phyloP scores from a whole-genome alignment of 2,329 filamentous ascomycete genomes.

The Colletotrichum tropicale region DNA sequence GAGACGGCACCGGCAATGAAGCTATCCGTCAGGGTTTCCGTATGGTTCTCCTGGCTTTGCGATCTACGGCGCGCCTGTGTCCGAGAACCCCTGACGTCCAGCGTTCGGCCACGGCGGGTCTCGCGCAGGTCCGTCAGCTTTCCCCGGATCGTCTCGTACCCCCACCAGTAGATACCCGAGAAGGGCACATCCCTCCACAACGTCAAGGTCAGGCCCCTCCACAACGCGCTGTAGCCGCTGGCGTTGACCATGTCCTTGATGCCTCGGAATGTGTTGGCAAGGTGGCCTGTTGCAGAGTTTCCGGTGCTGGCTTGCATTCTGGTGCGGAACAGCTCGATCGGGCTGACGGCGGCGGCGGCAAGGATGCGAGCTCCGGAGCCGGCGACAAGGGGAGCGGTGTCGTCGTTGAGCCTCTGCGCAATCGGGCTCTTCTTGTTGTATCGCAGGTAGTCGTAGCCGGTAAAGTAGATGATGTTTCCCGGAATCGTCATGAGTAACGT shows the following conservation, averaged over 20 bases:
- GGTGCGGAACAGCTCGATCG: slow-evolving; percentile 93
- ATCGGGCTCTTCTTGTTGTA: slow-evolving; percentile 77
- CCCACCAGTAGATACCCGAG: slow-evolving; percentile 97
- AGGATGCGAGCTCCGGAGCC: slow-evolving; percentile 79
- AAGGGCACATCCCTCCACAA: slow-evolving; percentile 98
- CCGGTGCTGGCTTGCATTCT: slow-evolving; percentile 81
- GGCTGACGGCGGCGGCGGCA: slow-evolving; percentile 83
- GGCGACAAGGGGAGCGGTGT: slow-evolving; percentile 79
- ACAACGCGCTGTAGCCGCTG: slow-evolving; percentile 82
- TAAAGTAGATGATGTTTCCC: slow-evolving; percentile 97
- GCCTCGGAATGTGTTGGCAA: slow-evolving; percentile 78
- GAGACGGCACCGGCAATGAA: slow-evolving; percentile 86
- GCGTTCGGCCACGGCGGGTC: slow-evolving; percentile 45
- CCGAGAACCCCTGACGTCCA: slow-evolving; percentile 41
- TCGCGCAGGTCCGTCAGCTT: slow-evolving; percentile 72
- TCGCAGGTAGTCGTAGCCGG: slow-evolving; percentile 94
- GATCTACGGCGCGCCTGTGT: slow-evolving; percentile 55
- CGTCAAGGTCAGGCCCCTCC: slow-evolving; percentile 88
- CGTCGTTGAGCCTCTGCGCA: slow-evolving; percentile 64
- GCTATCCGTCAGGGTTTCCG: slow-evolving; percentile 82
- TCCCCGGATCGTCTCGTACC: slow-evolving; percentile 85
- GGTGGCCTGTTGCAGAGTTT: slow-evolving; percentile 66
- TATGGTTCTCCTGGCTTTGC: slow-evolving; percentile 72
- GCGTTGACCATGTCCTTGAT: slow-evolving; percentile 78
- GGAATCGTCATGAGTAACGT: slow-evolving; percentile 94